Base-by-base conservation (phyloP, 1,284 basidiomycete genomes). In the Cutaneotrichosporon spelunceum region DNA sequence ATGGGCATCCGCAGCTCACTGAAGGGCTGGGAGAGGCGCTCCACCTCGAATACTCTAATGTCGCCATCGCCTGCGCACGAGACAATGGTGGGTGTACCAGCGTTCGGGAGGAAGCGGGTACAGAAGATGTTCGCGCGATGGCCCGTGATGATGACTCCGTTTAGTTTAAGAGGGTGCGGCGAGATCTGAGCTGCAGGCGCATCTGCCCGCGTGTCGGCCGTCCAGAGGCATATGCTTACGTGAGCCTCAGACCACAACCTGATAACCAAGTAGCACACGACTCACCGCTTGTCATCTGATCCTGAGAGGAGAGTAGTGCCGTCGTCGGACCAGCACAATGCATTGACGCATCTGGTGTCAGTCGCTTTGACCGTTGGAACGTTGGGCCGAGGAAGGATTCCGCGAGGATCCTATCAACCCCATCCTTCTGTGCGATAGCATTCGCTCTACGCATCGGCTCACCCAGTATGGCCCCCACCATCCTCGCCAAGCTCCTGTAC, bases 121-220 rank as follows among this genome's bases (percentile, higher is more conserved):
- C 87, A 88, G 81, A 97, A 97, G 62, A 97, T 93, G 73, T 96
- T 96, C 19, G 84, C 86, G 29, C 81, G 83, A 78, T 97, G 93
- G 1, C 90, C 91, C 1, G 90, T 93, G 14, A 83, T 73, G 62
- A 93, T 87, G 0, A 70, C 63, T 85, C 84, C 44, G 81, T 81
- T 62, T 81, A 84, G 74, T 84, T 88, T 60, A 78, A 81, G 75
- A 84, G 90, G 56, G 85, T 89, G 76, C 80, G 88, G 68, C 2
- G 55, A 45, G 30, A 34, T 19, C 76, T 83, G 64, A 67, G 63
- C 13, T 2, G 63, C 64, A 45, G 30, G 68, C 47, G 24, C 16
- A 55, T 53, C 13, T 59, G 29, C 53, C 11, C 50, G 33, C 16
- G 75, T 69, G 62, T 84, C 82, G 63, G 86, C 79, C 50, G 83